Conservation (phyloP, 2,329 filamentous ascomycete genomes). For the Xylaria sp. region DNA sequence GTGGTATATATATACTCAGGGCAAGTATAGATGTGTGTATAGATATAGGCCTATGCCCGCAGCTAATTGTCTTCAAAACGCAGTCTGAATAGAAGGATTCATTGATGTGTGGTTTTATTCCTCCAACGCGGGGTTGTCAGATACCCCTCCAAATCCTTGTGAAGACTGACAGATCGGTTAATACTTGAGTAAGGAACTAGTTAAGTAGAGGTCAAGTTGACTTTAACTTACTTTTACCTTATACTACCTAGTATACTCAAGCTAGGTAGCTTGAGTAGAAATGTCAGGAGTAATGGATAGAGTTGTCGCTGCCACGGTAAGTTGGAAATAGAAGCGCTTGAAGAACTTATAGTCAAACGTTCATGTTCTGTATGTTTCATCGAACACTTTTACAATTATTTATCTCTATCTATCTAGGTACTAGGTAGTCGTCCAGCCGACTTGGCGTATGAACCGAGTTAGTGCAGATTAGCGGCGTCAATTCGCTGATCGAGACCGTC, state of each 20-base stretch:
- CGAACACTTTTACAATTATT: background rate
- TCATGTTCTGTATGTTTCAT: background rate
- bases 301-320: background rate
- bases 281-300: background rate
- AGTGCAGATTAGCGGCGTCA: slow-evolving; percentile 2
- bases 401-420: background rate
- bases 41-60: background rate
- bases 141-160: background rate
- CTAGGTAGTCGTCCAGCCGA: background rate
- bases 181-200: background rate
- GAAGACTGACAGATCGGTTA: background rate
- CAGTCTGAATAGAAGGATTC: background rate
- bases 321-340: too few relatives aligned
- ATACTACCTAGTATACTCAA: background rate
- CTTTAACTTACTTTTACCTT: background rate
- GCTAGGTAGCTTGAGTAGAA: background rate
- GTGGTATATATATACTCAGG: background rate
- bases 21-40: background rate
- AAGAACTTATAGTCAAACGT: background rate
- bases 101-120: background rate
- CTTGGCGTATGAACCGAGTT: slow-evolving; percentile 17
- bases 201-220: background rate
- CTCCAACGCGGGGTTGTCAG: slow-evolving; percentile 16
- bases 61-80: background rate
- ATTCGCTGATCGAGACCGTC: slow-evolving; percentile 7